These are phyloP conservation scores for Volvox carteri DNA, from an alignment of 163 green algal species.

Conservation along the genomic window DNA sequence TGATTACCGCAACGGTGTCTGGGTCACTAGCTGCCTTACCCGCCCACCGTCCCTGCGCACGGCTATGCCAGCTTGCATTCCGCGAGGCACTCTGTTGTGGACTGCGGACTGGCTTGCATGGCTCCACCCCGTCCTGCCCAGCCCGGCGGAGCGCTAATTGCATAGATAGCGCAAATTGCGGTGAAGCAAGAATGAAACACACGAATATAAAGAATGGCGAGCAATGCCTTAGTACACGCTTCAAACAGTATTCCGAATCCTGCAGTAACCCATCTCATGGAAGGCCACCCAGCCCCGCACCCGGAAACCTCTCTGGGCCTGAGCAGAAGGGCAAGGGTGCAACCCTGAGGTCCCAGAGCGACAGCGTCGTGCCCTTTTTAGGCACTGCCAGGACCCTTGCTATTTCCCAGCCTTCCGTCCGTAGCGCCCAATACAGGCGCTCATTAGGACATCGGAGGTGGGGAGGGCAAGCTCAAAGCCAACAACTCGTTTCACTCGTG, in stretches of 20 bases:
- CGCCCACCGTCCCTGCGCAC: not conserved
- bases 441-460: not conserved
- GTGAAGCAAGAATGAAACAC: slow-evolving; percentile 43
- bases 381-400: not conserved
- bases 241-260: slow-evolving; percentile 35
- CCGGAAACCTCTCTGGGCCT: not conserved
- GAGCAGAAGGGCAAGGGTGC: not conserved
- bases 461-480: not conserved
- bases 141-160: not conserved
- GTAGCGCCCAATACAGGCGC: not conserved
- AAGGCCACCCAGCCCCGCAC: not conserved
- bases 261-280: not conserved
- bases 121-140: too few relatives aligned
- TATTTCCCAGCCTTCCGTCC: not conserved
- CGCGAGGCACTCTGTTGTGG: too few relatives aligned
- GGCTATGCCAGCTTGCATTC: too few relatives aligned
- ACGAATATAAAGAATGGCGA: slow-evolving; percentile 34
- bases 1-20: slow-evolving; percentile 4
- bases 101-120: too few relatives aligned
- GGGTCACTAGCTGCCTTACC: not conserved
- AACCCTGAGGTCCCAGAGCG: not conserved
- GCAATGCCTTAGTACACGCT: slow-evolving; percentile 30
- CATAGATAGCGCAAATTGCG: not conserved
- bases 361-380: not conserved
- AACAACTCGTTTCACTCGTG: not conserved